A percentile compares a stretch with the other conserved stretches of the same genome.
These are phyloP conservation scores for Clohesyomyces aquaticus DNA, from an alignment of 495 filamentous ascomycete species.

Conservation along the genomic window DNA sequence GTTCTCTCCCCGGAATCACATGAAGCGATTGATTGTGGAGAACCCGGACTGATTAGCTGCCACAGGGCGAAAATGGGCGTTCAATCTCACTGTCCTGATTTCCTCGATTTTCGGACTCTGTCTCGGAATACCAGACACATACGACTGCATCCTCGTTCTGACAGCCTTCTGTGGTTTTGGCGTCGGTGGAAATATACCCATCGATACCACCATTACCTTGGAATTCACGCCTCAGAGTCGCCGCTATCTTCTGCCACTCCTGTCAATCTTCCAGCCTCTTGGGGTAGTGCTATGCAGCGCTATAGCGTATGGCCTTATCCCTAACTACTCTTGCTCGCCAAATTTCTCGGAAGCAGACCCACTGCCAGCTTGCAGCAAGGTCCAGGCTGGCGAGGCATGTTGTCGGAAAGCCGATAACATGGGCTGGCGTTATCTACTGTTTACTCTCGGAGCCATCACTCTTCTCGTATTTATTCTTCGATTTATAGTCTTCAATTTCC, in stretches of 20 bases:
- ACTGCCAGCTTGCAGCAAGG: conserved; percentile 45
- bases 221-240: conserved; percentile 56
- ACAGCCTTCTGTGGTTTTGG: conserved; percentile 56
- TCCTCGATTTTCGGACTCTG: conserved; percentile 52
- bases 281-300: conserved; percentile 51
- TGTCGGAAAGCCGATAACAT: conserved; percentile 56
- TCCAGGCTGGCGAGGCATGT: conserved; percentile 20
- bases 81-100: conserved; percentile 56
- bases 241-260: conserved; percentile 53
- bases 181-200: conserved; percentile 57
- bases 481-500: conserved; percentile 52
- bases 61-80: conserved; percentile 55
- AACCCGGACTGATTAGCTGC: too few species aligned
- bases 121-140: conserved; percentile 50
- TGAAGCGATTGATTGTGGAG: too few species aligned
- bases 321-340: conserved; percentile 49
- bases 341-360: conserved; percentile 43
- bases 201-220: conserved; percentile 55
- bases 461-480: conserved; percentile 53
- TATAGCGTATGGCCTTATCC: conserved; percentile 56
- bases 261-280: conserved; percentile 56
- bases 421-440: conserved; percentile 62
- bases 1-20: too few species aligned
- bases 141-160: conserved; percentile 50
- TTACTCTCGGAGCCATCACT: conserved; percentile 50